Percentiles rank a stretch among this genome's conserved stretches.
These are phyloP conservation scores for Pluteus cervinus DNA, from an alignment of 768 basidiomycete genomes.

Conservation along the genomic window DNA sequence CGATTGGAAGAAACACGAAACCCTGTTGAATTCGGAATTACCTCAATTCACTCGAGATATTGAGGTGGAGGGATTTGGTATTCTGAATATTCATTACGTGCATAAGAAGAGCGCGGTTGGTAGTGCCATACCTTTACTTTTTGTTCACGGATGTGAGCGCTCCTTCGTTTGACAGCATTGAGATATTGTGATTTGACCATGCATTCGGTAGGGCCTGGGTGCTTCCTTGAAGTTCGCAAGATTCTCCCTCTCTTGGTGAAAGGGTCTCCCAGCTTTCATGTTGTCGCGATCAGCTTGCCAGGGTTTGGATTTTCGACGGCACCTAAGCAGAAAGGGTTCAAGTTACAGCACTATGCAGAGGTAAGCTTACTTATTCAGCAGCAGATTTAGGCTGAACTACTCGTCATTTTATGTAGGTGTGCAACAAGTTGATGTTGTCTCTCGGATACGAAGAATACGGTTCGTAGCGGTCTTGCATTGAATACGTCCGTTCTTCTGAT, in stretches of 20 bases:
- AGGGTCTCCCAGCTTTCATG: conserved; percentile 50
- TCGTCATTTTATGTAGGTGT: conserved; percentile 50
- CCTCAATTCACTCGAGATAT: conserved; percentile 54
- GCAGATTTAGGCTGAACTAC: too few species aligned
- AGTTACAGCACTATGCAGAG: conserved; percentile 43
- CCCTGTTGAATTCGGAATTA: conserved; percentile 39
- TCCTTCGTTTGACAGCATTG: too few species aligned
- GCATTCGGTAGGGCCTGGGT: conserved; percentile 64
- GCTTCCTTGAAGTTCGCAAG: conserved; percentile 52
- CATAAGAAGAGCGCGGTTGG: conserved; percentile 40
- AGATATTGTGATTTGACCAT: too few species aligned
- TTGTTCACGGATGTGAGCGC: conserved; percentile 49
- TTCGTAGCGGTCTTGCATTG: conserved; percentile 9
- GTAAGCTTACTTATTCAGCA: conserved; percentile 41
- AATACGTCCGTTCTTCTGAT: background rate
- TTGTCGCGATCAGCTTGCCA: conserved; percentile 54
- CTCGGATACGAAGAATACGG: conserved; percentile 47
- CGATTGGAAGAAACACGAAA: conserved; percentile 52
- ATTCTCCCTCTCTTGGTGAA: conserved; percentile 46
- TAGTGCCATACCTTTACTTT: conserved; percentile 40
- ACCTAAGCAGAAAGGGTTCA: conserved; percentile 44
- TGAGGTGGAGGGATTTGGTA: conserved; percentile 38
- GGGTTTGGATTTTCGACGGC: conserved; percentile 59
- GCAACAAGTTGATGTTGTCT: conserved; percentile 42
- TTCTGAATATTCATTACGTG: conserved; percentile 49